Evolutionary conservation across 306 rosid genomes (phyloP).

Genomic region (Gastrolobium villosum): DNA sequence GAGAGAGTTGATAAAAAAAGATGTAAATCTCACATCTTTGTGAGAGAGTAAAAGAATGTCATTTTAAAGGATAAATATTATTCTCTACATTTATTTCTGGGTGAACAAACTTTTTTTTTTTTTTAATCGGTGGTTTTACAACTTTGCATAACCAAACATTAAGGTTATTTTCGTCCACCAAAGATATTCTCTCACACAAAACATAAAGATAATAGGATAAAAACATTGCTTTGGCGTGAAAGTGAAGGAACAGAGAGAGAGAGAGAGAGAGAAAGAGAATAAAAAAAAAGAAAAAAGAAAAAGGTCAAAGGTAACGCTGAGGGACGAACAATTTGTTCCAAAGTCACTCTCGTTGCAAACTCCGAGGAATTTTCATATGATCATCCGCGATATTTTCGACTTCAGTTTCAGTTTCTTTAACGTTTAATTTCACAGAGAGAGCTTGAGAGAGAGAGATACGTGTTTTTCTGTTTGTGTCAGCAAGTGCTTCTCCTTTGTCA

Average conservation of each 20-base stretch:
- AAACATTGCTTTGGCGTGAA: conserved; percentile 54
- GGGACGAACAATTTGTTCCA: background rate
- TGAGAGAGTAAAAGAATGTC: too few relatives aligned
- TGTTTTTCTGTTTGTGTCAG: conserved; percentile 25
- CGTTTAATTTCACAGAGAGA: background rate
- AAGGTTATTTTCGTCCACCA: conserved; percentile 40
- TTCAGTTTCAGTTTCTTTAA: background rate
- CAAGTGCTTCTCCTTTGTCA: conserved; percentile 28
- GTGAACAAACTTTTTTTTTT: background rate
- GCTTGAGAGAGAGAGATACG: background rate
- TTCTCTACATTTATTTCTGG: background rate
- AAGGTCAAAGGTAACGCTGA: background rate
- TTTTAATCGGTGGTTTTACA: too few relatives aligned
- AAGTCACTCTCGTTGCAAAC: conserved; percentile 46
- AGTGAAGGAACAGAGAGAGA: conserved; percentile 45
- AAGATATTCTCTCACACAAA: background rate
- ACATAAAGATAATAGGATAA: background rate
- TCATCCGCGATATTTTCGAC: conserved; percentile 22
- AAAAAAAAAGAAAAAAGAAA: background rate
- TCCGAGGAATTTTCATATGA: conserved; percentile 49
- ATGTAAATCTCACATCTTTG: too few relatives aligned
- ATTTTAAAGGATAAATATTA: too few relatives aligned
- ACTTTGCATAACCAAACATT: background rate
- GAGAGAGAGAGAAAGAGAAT: background rate
- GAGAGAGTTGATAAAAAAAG: too few relatives aligned